Evolutionary conservation across 495 filamentous ascomycete genomes (phyloP).

Genomic region (Talaromyces ruber): DNA sequence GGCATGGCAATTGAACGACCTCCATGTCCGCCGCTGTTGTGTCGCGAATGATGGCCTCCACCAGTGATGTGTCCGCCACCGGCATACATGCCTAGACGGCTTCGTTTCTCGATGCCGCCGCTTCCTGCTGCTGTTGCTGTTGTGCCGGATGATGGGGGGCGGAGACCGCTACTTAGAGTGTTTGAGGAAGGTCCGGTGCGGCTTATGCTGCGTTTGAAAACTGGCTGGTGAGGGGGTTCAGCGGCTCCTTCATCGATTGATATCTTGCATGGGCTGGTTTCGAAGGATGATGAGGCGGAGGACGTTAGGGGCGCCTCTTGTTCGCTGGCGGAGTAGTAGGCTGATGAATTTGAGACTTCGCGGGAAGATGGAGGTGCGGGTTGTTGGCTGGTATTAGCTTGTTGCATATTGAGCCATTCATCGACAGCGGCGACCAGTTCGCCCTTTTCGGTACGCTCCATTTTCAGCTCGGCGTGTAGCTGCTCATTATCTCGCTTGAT

Average conservation of each 20-base stretch:
- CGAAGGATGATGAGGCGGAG: not conserved
- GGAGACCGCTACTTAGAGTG: conserved; percentile 22
- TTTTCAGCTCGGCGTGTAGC: conserved; percentile 53
- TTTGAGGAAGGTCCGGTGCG: not conserved
- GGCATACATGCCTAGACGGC: conserved; percentile 14
- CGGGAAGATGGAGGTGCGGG: not conserved
- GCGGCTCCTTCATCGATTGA: not conserved
- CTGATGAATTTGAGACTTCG: conserved; percentile 3
- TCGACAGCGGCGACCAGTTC: conserved; percentile 89
- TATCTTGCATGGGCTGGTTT: not conserved
- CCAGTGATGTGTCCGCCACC: no score
- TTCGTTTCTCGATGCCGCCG: conserved; percentile 18
- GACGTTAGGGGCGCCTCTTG: conserved; percentile 1
- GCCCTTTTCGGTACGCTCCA: conserved; percentile 84
- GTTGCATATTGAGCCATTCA: conserved; percentile 66
- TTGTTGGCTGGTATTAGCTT: conserved; percentile 17
- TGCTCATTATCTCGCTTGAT: conserved; percentile 58
- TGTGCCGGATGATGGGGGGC: conserved; percentile 16
- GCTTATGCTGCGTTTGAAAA: conserved; percentile 17
- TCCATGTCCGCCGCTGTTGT: conserved; percentile 23
- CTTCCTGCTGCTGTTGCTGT: conserved; percentile 10
- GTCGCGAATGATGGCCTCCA: conserved; percentile 17
- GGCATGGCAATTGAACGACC: conserved; percentile 36
- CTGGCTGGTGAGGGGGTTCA: conserved; percentile 1
- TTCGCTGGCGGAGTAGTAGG: conserved; percentile 1